phyloP scores from a whole-genome alignment of 345 rosid species.

The Boechera stricta region DNA sequence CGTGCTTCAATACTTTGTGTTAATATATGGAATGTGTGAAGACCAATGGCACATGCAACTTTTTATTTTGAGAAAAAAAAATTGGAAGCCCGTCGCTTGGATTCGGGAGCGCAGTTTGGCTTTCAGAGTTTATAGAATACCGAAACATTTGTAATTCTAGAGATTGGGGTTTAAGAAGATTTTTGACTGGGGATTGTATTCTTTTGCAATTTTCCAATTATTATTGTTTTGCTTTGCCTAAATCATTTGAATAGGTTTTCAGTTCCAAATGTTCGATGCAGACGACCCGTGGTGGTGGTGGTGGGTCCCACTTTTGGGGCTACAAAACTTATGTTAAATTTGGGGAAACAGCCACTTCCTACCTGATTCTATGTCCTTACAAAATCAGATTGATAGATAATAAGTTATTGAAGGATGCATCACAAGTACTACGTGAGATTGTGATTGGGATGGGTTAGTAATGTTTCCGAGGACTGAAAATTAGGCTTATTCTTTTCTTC shows the following conservation, averaged over 20 bases:
- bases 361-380: background rate
- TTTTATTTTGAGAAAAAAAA: slow-evolving; percentile 26
- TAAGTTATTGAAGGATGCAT: background rate
- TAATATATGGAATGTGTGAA: slow-evolving; percentile 40
- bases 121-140: slow-evolving; percentile 41
- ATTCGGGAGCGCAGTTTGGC: slow-evolving; percentile 41
- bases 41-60: slow-evolving; percentile 38
- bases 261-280: background rate
- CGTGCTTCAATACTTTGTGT: slow-evolving; percentile 44
- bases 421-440: background rate
- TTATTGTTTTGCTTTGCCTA: background rate
- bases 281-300: background rate
- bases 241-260: background rate
- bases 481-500: background rate
- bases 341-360: background rate
- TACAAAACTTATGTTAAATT: background rate
- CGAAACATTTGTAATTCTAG: slow-evolving; percentile 42
- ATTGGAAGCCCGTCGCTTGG: slow-evolving; percentile 38
- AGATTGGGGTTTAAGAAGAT: slow-evolving; percentile 33
- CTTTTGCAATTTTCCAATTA: background rate
- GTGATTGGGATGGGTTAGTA: too few relatives aligned
- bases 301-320: background rate
- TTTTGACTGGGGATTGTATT: slow-evolving; percentile 19
- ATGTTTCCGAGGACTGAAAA: background rate
- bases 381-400: background rate